phyloP scores from a whole-genome alignment of 2,329 filamentous ascomycete species.

The Chrysosporium keratinophilum region DNA sequence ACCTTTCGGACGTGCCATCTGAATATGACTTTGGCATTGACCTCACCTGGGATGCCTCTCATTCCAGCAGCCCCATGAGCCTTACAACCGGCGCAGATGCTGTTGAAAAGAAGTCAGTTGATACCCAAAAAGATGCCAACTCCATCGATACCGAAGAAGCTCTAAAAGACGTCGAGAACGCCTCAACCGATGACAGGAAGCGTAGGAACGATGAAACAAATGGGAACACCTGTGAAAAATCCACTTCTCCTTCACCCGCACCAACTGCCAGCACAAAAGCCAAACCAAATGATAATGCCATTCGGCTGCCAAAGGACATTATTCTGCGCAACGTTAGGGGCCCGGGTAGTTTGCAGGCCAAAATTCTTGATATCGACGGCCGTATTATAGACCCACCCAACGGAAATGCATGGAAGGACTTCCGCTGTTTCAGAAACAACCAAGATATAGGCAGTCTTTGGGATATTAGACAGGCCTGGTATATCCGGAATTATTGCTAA shows the following conservation, averaged over 20 bases:
- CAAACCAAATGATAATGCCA: not conserved
- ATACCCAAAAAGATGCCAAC: not conserved
- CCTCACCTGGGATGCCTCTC: constrained; percentile 1
- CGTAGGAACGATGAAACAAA: not conserved
- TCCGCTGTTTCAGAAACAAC: constrained; percentile 36
- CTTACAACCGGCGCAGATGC: not conserved
- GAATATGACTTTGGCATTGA: not conserved
- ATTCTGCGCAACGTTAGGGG: constrained; percentile 24
- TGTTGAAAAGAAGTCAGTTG: not conserved
- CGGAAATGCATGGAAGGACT: constrained; percentile 36
- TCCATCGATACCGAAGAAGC: not conserved
- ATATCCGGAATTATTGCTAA: constrained; percentile 17
- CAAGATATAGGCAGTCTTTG: constrained; percentile 39
- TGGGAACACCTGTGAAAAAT: not conserved
- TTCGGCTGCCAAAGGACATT: constrained; percentile 14
- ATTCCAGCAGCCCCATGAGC: not conserved
- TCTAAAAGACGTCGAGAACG: no score
- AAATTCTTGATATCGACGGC: constrained; percentile 34
- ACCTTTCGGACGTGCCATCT: constrained; percentile 1
- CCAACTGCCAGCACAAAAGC: not conserved
- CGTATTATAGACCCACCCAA: constrained; percentile 25
- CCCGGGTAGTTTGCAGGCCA: constrained; percentile 24
- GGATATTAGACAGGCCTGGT: constrained; percentile 36
- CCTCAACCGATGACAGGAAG: no score
- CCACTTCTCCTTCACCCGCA: not conserved